Evolutionary conservation across 2,329 filamentous ascomycete species (phyloP).

Genomic region (Ilyonectria destructans): DNA sequence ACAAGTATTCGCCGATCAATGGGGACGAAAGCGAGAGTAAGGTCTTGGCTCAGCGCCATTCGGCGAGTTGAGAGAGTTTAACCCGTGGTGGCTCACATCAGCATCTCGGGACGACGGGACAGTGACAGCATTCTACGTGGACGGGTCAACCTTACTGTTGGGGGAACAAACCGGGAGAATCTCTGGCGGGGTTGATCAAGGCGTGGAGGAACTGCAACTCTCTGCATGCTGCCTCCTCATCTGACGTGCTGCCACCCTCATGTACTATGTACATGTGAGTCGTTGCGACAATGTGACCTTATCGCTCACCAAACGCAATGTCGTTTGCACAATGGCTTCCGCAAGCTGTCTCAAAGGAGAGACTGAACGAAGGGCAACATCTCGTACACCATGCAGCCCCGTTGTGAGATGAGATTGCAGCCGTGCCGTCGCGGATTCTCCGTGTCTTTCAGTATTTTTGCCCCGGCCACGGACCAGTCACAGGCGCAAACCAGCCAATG

Average conservation of each 20-base stretch:
- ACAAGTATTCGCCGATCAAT: background rate
- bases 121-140: too few species aligned
- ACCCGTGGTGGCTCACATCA: conserved; percentile 43
- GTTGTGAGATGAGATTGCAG: background rate
- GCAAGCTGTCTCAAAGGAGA: too few species aligned
- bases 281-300: background rate
- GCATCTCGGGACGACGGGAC: conserved; percentile 14
- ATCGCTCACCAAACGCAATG: background rate
- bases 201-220: background rate
- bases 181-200: background rate
- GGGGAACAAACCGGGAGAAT: background rate
- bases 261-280: background rate
- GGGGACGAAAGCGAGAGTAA: background rate
- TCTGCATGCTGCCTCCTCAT: background rate
- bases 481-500: conserved; percentile 3
- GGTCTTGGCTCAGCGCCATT: background rate
- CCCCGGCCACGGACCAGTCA: background rate
- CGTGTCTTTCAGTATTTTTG: background rate
- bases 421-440: background rate
- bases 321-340: background rate
- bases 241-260: background rate
- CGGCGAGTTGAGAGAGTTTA: background rate
- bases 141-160: too few species aligned
- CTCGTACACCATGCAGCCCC: background rate
- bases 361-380: too few species aligned